Evolutionary conservation across 495 filamentous ascomycete species (phyloP).

Genomic region (Hypoxylon intermedium): DNA sequence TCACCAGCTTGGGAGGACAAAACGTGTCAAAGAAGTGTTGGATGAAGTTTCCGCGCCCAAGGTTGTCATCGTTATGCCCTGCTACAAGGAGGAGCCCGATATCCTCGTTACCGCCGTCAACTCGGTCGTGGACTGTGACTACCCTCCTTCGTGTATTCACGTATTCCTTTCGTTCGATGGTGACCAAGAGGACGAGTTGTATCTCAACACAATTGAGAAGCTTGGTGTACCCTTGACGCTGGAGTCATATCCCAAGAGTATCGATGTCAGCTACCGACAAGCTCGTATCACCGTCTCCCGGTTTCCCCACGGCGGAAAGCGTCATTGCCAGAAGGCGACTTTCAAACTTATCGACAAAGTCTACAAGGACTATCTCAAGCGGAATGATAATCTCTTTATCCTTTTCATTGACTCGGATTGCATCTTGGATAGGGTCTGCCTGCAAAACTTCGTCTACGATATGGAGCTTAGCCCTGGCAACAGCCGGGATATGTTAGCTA

Average conservation of each 20-base stretch:
- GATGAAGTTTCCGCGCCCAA: conserved; percentile 90
- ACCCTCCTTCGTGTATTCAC: conserved; percentile 91
- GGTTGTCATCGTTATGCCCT: conserved; percentile 96
- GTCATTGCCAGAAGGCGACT: conserved; percentile 91
- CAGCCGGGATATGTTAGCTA: conserved; percentile 91
- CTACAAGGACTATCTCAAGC: conserved; percentile 85
- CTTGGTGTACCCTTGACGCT: conserved; percentile 83
- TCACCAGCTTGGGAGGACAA: conserved; percentile 79
- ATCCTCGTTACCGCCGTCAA: conserved; percentile 88
- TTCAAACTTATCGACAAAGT: conserved; percentile 95
- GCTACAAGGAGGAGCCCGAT: conserved; percentile 90
- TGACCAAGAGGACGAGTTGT: conserved; percentile 84
- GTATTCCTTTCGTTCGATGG: conserved; percentile 98
- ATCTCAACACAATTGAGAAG: conserved; percentile 84
- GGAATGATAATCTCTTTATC: conserved; percentile 92
- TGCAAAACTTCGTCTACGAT: conserved; percentile 98
- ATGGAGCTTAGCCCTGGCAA: conserved; percentile 98
- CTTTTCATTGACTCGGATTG: conserved; percentile 99
- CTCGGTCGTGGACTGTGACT: conserved; percentile 93
- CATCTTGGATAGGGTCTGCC: conserved; percentile 88
- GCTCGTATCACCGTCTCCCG: conserved; percentile 90
- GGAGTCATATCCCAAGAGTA: conserved; percentile 83
- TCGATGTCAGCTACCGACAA: conserved; percentile 84
- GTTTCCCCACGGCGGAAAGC: conserved; percentile 92
- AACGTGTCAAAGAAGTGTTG: conserved; percentile 81